These are phyloP conservation scores for Neurospora tetraspora DNA, from an alignment of 495 filamentous ascomycete species.

Conservation along the genomic window DNA sequence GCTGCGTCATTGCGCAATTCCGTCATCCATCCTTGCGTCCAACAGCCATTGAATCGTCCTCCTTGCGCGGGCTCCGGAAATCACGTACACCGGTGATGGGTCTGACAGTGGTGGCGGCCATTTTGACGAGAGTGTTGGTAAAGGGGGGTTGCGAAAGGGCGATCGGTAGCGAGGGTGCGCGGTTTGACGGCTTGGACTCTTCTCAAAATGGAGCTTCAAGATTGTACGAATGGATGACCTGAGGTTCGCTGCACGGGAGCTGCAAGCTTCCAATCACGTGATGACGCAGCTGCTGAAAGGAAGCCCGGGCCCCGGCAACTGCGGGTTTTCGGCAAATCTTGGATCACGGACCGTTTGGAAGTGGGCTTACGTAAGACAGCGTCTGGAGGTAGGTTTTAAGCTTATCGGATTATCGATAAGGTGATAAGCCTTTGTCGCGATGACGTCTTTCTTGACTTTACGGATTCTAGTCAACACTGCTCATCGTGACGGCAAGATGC, in stretches of 20 bases:
- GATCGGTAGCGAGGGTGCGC: conserved; percentile 7
- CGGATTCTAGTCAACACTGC: neutral
- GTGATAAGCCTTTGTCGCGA: neutral
- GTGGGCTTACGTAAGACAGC: neutral
- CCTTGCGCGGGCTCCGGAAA: neutral
- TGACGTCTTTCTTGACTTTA: neutral
- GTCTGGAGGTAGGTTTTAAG: neutral
- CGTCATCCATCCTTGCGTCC: neutral
- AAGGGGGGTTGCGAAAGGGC: conserved; percentile 12
- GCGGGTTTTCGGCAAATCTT: neutral
- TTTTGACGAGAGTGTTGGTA: conserved; percentile 18
- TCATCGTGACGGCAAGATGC: neutral
- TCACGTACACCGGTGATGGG: conserved; percentile 21
- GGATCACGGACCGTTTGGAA: neutral
- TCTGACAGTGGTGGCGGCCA: conserved; percentile 23
- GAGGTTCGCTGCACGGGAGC: conserved; percentile 12
- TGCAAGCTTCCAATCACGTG: conserved; percentile 3
- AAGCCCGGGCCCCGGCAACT: neutral
- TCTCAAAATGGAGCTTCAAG: conserved; percentile 15
- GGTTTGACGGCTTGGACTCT: conserved; percentile 16
- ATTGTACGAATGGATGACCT: conserved; percentile 12
- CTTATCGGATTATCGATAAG: neutral
- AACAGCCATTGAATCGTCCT: neutral
- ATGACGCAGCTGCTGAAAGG: neutral
- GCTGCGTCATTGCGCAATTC: neutral